Percentiles rank a stretch among this genome's conserved stretches.
Evolutionary conservation across 495 filamentous ascomycete species (phyloP).

Genomic region (Penicillium atrosanguineum): DNA sequence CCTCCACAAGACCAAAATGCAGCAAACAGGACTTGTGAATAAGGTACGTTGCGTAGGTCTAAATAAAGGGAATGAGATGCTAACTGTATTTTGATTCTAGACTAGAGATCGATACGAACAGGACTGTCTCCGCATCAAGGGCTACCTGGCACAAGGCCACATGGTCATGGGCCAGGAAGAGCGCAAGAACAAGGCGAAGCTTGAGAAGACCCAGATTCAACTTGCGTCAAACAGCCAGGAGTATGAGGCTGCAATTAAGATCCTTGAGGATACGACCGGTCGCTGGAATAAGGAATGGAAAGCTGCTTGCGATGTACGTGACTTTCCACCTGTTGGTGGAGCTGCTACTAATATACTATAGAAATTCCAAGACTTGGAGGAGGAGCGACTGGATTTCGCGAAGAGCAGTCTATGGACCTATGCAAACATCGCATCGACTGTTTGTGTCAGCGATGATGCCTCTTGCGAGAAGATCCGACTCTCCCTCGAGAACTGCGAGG

Average conservation of each 20-base stretch:
- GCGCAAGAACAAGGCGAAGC: constrained; percentile 96
- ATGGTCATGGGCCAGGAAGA: constrained; percentile 99
- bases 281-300: constrained; percentile 99
- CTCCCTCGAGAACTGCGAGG: constrained; percentile 91
- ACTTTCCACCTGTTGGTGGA: background rate
- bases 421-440: constrained; percentile 94
- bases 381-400: constrained; percentile 92
- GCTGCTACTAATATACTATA: constrained; percentile 17
- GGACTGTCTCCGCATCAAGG: constrained; percentile 96
- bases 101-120: constrained; percentile 93
- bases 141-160: constrained; percentile 95
- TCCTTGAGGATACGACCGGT: constrained; percentile 91
- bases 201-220: constrained; percentile 98
- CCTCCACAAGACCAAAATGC: constrained; percentile 84
- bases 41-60: constrained; percentile 57
- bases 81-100: constrained; percentile 41
- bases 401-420: constrained; percentile 98
- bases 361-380: constrained; percentile 99
- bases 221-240: constrained; percentile 85
- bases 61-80: background rate
- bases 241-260: constrained; percentile 88
- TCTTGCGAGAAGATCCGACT: constrained; percentile 97
- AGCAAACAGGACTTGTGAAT: constrained; percentile 87
- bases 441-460: constrained; percentile 98
- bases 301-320: constrained; percentile 77